Base-by-base conservation (phyloP, 345 rosid species). In the Eucalyptus cloeziana region DNA sequence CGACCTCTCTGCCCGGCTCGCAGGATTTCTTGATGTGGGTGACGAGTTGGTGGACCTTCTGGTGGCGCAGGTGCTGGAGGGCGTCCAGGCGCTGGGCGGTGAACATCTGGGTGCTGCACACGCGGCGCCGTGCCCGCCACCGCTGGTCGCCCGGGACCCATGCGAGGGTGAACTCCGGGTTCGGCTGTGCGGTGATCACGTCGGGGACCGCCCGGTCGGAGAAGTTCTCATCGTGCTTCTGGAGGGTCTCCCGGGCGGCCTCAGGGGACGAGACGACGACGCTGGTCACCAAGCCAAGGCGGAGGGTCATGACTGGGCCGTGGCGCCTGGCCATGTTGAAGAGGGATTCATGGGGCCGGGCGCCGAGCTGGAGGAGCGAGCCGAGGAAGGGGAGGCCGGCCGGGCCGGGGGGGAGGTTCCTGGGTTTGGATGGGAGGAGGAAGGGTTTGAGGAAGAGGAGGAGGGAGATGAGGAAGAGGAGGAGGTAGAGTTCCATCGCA, bases 111-210 rank as follows among this genome's bases (percentile, higher is more conserved):
- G 90, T 88, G 89, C 71, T 90, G 90, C 94, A 93, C 6, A 91
- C 21, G n/a, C 93, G 91, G 49, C 95, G 92, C 19, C 93, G 92
- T 89, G 85, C 90, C 31, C 92, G 90, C 94, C 94, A 93, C 49
- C 9, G 67, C 37, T 62, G 69, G 87, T 91, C 92, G 15, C 89
- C 93, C 0, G 90, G 85, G 49, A 92, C 89, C 94, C 92, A 92
- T 15, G 92, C 93, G n/a, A 93, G 87, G 56, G 92, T 90, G 37
- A 85, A 69, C 86, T 93, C 91, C 8, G 90, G 91, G 87, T 91
- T 81, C 37, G 92, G 91, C 33, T 89, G 92, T 10, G 91, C 89
- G 27, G 89, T 85, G 85, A 91, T 86, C 15, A 64, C 93, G 15
- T 90, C 93, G 1, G 93, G 92, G 47, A 92, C 45, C 17, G 90